A percentile compares a stretch with the other conserved stretches of the same genome.
Conservation (phyloP, 345 rosid species). For the Kandelia obovata region DNA sequence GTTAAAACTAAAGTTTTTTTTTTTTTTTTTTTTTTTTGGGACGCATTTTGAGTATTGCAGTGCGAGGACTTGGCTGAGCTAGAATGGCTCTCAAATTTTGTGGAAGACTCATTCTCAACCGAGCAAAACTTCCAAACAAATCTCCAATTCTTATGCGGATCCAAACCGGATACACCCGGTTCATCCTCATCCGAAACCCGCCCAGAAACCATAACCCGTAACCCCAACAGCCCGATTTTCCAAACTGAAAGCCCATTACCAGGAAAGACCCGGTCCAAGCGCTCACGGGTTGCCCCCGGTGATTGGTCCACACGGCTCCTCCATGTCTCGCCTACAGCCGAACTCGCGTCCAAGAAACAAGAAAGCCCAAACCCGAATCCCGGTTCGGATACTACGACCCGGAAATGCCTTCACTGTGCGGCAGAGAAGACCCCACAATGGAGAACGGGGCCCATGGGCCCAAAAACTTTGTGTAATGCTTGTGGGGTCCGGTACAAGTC, state of each 20-base stretch:
- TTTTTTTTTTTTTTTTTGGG: too few species aligned
- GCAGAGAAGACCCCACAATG: constrained; percentile 76
- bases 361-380: constrained; percentile 11
- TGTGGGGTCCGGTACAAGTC: constrained; percentile 81
- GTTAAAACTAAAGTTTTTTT: not conserved
- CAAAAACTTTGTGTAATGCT: constrained; percentile 68
- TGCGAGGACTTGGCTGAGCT: constrained; percentile 69
- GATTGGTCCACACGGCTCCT: constrained; percentile 74
- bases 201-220: constrained; percentile 17
- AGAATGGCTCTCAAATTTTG: constrained; percentile 79
- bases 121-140: constrained; percentile 43
- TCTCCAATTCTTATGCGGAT: constrained; percentile 36
- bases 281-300: constrained; percentile 59
- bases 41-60: constrained; percentile 25
- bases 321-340: constrained; percentile 29
- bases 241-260: constrained; percentile 50
- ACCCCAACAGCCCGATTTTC: constrained; percentile 32
- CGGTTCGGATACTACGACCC: constrained; percentile 9
- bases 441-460: constrained; percentile 80
- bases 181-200: constrained; percentile 42
- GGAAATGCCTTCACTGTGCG: constrained; percentile 64
- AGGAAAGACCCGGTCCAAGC: constrained; percentile 63
- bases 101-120: constrained; percentile 64
- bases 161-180: constrained; percentile 48
- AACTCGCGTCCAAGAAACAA: constrained; percentile 23